Evolutionary conservation across 2,329 filamentous ascomycete species (phyloP).

Genomic region (Fusarium tanahbumbuense): DNA sequence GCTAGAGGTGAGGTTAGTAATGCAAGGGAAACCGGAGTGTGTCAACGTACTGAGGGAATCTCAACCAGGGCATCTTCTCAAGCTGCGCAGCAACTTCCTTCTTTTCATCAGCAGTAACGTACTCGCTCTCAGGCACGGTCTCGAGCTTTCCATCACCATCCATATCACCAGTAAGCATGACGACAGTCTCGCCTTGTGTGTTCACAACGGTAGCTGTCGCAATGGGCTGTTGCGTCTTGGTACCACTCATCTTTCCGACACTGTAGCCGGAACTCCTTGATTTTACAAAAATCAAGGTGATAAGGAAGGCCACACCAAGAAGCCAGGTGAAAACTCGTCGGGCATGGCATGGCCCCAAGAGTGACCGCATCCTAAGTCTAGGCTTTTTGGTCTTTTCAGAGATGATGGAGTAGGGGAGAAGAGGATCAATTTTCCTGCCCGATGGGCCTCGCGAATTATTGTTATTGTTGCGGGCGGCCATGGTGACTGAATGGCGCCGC

Average conservation of each 20-base stretch:
- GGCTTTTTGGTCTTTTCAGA: conserved; percentile 51
- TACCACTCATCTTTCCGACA: conserved; percentile 42
- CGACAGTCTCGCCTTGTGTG: conserved; percentile 44
- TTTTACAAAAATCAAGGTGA: conserved; percentile 56
- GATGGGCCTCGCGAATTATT: conserved; percentile 50
- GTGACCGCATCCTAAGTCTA: conserved; percentile 56
- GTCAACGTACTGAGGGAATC: conserved; percentile 53
- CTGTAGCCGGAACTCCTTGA: conserved; percentile 46
- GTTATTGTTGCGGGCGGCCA: conserved; percentile 51
- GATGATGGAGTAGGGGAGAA: conserved; percentile 51
- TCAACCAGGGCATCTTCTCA: conserved; percentile 55
- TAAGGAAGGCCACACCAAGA: conserved; percentile 55
- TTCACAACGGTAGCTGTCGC: conserved; percentile 46
- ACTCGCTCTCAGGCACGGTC: conserved; percentile 40
- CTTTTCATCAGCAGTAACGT: conserved; percentile 47
- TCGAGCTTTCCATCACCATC: conserved; percentile 46
- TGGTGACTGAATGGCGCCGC: conserved; percentile 49
- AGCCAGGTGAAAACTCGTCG: conserved; percentile 65
- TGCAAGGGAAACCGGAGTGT: background rate
- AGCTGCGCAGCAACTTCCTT: conserved; percentile 48
- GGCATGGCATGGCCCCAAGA: conserved; percentile 65
- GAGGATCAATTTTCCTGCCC: conserved; percentile 49
- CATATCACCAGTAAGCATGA: conserved; percentile 47
- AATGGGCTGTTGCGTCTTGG: conserved; percentile 41
- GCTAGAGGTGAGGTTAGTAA: conserved; percentile 58